A percentile compares a stretch with the other conserved stretches of the same genome.
phyloP scores from a whole-genome alignment of 352 stramenopile species.

The Pythium volutum region DNA sequence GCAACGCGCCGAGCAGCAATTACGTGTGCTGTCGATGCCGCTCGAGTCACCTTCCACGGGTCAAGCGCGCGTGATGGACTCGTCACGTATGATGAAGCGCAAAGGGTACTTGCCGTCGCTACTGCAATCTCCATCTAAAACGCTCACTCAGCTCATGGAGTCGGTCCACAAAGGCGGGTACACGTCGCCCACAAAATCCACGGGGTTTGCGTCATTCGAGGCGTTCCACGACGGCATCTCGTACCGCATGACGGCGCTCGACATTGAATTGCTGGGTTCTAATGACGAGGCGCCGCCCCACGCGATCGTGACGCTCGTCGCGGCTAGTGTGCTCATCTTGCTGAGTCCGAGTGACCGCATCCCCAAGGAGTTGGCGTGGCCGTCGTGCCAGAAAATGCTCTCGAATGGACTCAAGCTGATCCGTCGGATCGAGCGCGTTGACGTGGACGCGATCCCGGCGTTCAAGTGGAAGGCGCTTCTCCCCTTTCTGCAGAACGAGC shows the following conservation, averaged over 20 bases:
- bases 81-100: slow-evolving; percentile 72
- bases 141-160: slow-evolving; percentile 52
- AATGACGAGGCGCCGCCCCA: slow-evolving; percentile 46
- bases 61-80: slow-evolving; percentile 61
- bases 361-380: slow-evolving; percentile 69
- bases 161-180: slow-evolving; percentile 36
- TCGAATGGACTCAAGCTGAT: slow-evolving; percentile 43
- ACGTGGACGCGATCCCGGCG: slow-evolving; percentile 35
- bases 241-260: slow-evolving; percentile 38
- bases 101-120: slow-evolving; percentile 62
- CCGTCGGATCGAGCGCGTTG: slow-evolving; percentile 38
- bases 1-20: slow-evolving; percentile 59
- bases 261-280: slow-evolving; percentile 50
- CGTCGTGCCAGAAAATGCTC: slow-evolving; percentile 65
- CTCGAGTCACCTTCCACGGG: slow-evolving; percentile 46
- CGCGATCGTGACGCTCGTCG: slow-evolving; percentile 59
- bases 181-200: slow-evolving; percentile 15
- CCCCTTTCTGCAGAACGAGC: slow-evolving; percentile 68
- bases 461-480: slow-evolving; percentile 79
- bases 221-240: slow-evolving; percentile 15
- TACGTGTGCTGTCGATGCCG: slow-evolving; percentile 66
- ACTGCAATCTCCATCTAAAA: slow-evolving; percentile 55
- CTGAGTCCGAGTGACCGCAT: slow-evolving; percentile 66
- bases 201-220: slow-evolving; percentile 34
- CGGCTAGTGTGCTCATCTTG: slow-evolving; percentile 64